phyloP scores from a whole-genome alignment of 2,329 filamentous ascomycete genomes.

The Fusarium verticillioides region DNA sequence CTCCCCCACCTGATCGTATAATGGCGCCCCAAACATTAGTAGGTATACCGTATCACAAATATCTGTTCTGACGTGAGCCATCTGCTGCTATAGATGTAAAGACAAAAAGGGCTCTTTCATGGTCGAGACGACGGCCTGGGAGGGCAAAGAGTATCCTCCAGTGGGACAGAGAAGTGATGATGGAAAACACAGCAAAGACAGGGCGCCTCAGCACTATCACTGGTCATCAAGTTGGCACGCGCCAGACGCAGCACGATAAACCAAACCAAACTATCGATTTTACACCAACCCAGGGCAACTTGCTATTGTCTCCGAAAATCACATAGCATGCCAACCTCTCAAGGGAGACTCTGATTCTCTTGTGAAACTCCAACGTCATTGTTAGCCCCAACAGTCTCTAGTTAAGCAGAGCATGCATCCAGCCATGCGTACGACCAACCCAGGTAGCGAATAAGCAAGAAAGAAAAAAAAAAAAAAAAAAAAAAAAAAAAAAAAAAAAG shows the following conservation, averaged over 20 bases:
- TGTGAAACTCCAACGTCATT: background rate
- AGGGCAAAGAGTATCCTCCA: slow-evolving; percentile 51
- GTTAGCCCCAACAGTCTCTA: too few relatives aligned
- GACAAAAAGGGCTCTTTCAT: slow-evolving; percentile 67
- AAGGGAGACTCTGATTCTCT: background rate
- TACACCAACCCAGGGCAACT: background rate
- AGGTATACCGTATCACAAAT: background rate
- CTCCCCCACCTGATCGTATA: background rate
- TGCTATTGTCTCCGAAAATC: background rate
- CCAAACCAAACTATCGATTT: background rate
- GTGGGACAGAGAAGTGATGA: slow-evolving; percentile 16
- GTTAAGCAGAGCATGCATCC: too few relatives aligned
- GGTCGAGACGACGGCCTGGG: slow-evolving; percentile 74
- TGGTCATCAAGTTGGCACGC: slow-evolving; percentile 52
- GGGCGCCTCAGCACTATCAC: slow-evolving; percentile 42
- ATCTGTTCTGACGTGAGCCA: slow-evolving; percentile 5
- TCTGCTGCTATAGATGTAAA: slow-evolving; percentile 61
- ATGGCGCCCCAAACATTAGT: background rate
- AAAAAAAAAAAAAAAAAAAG: background rate
- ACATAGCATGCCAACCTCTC: background rate
- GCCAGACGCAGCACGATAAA: slow-evolving; percentile 45
- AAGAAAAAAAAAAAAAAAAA: background rate
- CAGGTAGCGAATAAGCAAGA: background rate
- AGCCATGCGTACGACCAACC: background rate
- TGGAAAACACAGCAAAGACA: slow-evolving; percentile 27